These are phyloP conservation scores for Coemansia sp. DNA, from an alignment of 192 early-diverging fungal species.

Conservation along the genomic window DNA sequence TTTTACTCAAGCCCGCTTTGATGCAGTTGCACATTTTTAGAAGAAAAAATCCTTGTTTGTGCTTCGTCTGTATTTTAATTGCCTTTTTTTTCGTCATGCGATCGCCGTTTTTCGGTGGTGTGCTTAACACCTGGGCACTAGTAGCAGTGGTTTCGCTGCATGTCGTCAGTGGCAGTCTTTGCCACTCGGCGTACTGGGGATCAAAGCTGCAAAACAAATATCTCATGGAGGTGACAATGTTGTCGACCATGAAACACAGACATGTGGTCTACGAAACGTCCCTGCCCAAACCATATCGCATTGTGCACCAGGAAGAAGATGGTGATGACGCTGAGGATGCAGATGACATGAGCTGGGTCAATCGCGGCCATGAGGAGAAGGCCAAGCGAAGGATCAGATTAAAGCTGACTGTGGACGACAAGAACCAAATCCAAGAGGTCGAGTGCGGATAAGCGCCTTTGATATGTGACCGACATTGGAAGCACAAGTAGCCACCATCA, in stretches of 20 bases:
- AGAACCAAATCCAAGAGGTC: slow-evolving; percentile 35
- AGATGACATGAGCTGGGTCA: slow-evolving; percentile 48
- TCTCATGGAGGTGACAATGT: slow-evolving; percentile 33
- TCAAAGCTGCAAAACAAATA: slow-evolving; percentile 36
- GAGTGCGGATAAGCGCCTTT: slow-evolving; percentile 27
- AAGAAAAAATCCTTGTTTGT: neutral
- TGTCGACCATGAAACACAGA: slow-evolving; percentile 21
- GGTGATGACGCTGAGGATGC: slow-evolving; percentile 41
- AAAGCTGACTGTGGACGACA: slow-evolving; percentile 48
- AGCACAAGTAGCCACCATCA: neutral
- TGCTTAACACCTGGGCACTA: neutral
- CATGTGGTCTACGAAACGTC: slow-evolving; percentile 47
- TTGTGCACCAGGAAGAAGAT: slow-evolving; percentile 46
- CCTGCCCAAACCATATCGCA: slow-evolving; percentile 46
- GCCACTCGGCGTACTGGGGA: slow-evolving; percentile 45
- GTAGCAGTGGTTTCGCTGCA: neutral
- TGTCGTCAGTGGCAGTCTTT: slow-evolving; percentile 15
- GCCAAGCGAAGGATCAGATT: slow-evolving; percentile 33
- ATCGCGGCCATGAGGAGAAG: slow-evolving; percentile 40
- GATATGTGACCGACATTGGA: neutral
- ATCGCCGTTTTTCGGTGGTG: neutral
- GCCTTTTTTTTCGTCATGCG: neutral
- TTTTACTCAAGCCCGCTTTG: neutral
- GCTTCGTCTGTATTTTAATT: neutral
- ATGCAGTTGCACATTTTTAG: neutral